These are phyloP conservation scores for Penicillium corylophilum DNA, from an alignment of 2,329 filamentous ascomycete species.

Conservation along the genomic window DNA sequence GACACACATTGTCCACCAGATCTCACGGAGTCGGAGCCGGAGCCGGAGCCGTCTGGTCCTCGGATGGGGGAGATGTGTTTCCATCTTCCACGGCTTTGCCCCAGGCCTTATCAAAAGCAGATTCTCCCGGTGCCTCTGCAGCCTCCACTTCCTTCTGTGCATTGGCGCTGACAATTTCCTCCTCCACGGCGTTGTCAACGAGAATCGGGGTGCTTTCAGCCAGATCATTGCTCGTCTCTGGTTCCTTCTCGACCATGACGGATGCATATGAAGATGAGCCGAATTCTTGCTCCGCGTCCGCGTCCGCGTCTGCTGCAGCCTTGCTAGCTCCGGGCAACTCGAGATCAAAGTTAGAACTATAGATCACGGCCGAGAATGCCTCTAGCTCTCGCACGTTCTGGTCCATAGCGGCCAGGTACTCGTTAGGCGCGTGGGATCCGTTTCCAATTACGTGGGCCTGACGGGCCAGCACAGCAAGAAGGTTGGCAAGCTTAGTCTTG, in stretches of 20 bases:
- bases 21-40: too few species aligned
- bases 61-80: constrained; percentile 5
- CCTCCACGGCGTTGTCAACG: constrained; percentile 8
- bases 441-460: constrained; percentile 88
- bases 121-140: constrained; percentile 19
- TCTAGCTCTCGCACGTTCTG: constrained; percentile 49
- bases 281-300: constrained; percentile 1
- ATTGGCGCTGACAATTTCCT: background rate
- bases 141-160: background rate
- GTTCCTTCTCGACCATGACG: constrained; percentile 22
- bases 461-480: constrained; percentile 83
- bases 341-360: constrained; percentile 48
- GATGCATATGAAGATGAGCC: constrained; percentile 20
- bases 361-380: constrained; percentile 51
- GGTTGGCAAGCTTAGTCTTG: constrained; percentile 77
- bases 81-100: constrained; percentile 37
- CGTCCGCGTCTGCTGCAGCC: background rate
- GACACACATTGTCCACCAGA: background rate
- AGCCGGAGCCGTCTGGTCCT: constrained; percentile 1
- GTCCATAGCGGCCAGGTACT: constrained; percentile 47
- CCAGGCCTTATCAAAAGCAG: constrained; percentile 38
- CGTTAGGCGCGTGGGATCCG: constrained; percentile 52
- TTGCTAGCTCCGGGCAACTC: constrained; percentile 29
- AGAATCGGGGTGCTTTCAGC: constrained; percentile 9
- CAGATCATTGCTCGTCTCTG: constrained; percentile 2